These are phyloP conservation scores for Pseudogymnoascus sp. DNA, from an alignment of 2,329 filamentous ascomycete genomes.

Conservation along the genomic window DNA sequence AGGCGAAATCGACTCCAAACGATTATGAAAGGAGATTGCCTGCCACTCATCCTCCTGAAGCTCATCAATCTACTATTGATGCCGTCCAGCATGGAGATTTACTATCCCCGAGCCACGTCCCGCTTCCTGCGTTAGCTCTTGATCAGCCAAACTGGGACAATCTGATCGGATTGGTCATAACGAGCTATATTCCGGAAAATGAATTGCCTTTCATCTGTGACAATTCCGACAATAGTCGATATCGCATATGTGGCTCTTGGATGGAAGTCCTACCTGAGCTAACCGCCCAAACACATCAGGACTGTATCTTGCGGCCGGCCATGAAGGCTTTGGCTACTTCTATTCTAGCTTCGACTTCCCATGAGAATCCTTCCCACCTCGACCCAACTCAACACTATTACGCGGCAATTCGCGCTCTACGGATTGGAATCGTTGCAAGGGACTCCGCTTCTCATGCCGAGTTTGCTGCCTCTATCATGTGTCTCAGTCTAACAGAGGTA, in stretches of 20 bases:
- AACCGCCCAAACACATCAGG: slow-evolving; percentile 14
- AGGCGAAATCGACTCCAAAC: not conserved
- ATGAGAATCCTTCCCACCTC: not conserved
- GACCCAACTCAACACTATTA: not conserved
- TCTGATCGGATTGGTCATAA: not conserved
- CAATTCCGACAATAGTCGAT: not conserved
- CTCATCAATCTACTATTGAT: not conserved
- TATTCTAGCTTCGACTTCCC: not conserved
- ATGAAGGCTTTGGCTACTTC: not conserved
- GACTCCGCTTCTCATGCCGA: not conserved
- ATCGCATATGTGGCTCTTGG: slow-evolving; percentile 35
- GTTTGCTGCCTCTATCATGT: slow-evolving; percentile 23
- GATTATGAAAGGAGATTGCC: not conserved
- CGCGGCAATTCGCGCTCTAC: not conserved
- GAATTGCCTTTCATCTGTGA: slow-evolving; percentile 11
- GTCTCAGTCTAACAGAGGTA: slow-evolving; percentile 29
- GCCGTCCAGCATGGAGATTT: not conserved
- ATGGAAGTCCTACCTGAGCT: slow-evolving; percentile 33
- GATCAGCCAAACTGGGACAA: not conserved
- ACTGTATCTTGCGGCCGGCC: not conserved
- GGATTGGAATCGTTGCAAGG: not conserved
- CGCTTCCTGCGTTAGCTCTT: not conserved
- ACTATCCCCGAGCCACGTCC: not conserved
- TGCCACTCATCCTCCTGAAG: not conserved
- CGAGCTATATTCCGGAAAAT: slow-evolving; percentile 13